These are phyloP conservation scores for Spergularia azorica DNA, from an alignment of 179 eudicot species.

Conservation along the genomic window DNA sequence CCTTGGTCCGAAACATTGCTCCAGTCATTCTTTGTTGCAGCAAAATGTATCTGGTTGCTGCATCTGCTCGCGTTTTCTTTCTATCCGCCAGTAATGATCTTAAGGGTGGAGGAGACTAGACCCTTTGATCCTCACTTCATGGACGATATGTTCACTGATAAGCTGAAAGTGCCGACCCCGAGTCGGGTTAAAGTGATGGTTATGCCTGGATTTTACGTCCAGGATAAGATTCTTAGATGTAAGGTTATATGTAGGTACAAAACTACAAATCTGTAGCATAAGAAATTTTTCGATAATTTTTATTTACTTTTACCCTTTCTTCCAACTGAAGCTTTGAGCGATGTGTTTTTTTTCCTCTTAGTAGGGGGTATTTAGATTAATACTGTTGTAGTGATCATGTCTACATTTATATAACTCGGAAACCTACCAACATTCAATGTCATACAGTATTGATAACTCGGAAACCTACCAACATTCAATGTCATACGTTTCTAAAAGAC, in stretches of 20 bases:
- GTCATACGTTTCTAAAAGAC: too few relatives aligned
- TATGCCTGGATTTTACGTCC: conserved; percentile 97
- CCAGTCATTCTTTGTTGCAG: conserved; percentile 89
- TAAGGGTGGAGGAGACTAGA: conserved; percentile 79
- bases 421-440: too few relatives aligned
- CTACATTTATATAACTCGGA: too few relatives aligned
- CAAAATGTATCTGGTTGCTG: conserved; percentile 90
- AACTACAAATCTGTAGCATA: conserved; percentile 34
- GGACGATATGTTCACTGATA: conserved; percentile 82
- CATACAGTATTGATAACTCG: too few relatives aligned
- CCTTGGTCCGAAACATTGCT: conserved; percentile 97
- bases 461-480: too few relatives aligned
- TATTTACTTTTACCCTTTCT: conserved; percentile 3
- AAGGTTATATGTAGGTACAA: conserved; percentile 95
- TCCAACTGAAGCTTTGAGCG: too few relatives aligned
- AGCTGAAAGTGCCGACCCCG: conserved; percentile 52
- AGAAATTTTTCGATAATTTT: conserved; percentile 6
- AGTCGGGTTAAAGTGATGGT: conserved; percentile 87
- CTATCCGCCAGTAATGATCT: conserved; percentile 57
- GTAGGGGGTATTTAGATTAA: too few relatives aligned
- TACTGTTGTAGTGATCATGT: too few relatives aligned
- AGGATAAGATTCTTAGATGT: conserved; percentile 78
- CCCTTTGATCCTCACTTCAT: conserved; percentile 66
- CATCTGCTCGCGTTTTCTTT: conserved; percentile 96
- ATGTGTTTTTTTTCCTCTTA: too few relatives aligned